A percentile compares a stretch with the other conserved stretches of the same genome.
phyloP scores from a whole-genome alignment of 2,329 filamentous ascomycete genomes.

The Ophiostoma sp. region DNA sequence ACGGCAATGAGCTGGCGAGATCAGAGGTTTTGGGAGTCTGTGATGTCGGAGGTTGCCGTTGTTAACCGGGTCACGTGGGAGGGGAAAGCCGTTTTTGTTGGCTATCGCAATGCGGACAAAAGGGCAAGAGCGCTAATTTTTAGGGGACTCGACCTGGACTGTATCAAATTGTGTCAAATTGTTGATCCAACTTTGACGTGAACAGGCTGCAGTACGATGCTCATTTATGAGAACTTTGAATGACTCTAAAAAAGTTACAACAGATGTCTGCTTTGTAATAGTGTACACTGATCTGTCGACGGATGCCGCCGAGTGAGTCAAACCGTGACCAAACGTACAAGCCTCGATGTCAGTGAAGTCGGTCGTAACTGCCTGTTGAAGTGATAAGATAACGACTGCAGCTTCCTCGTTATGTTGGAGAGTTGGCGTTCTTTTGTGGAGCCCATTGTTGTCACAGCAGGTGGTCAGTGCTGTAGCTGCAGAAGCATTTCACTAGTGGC shows the following conservation, averaged over 20 bases:
- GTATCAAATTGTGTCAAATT: not conserved
- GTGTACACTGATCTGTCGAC: not conserved
- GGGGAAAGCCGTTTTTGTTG: constrained; percentile 2
- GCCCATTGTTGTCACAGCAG: not conserved
- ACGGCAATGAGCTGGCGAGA: not conserved
- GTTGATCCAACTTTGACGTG: not conserved
- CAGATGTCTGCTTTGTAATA: not conserved
- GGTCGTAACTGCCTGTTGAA: not conserved
- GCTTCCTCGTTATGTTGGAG: not conserved
- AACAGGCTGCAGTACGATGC: not conserved
- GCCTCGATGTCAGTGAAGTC: constrained; percentile 5
- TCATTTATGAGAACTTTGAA: not conserved
- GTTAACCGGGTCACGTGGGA: constrained; percentile 11
- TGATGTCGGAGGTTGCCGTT: constrained; percentile 6
- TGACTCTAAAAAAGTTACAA: not conserved
- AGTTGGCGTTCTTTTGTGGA: not conserved
- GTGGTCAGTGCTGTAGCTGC: constrained; percentile 20
- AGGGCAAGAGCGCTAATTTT: constrained; percentile 9
- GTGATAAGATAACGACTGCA: not conserved
- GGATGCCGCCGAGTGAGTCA: constrained; percentile 7
- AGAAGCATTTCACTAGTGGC: constrained; percentile 8
- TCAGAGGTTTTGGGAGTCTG: not conserved
- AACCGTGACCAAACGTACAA: not conserved
- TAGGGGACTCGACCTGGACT: not conserved
- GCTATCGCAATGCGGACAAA: not conserved